Percentiles rank a stretch among this genome's conserved stretches.
These are phyloP conservation scores for Nemania sp. DNA, from an alignment of 2,329 filamentous ascomycete species.

Conservation along the genomic window DNA sequence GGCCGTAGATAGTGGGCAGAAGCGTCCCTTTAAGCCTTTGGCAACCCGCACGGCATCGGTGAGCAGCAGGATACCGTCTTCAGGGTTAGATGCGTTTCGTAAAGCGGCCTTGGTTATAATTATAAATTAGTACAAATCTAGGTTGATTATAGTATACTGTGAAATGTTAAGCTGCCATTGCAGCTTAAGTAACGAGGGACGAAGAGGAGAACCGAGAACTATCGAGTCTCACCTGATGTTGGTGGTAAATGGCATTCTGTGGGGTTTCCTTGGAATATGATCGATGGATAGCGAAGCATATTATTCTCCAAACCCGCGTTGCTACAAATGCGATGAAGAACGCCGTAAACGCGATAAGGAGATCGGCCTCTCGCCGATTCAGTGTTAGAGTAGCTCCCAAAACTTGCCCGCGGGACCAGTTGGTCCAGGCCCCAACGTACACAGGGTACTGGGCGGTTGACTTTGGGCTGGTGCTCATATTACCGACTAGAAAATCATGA, in stretches of 20 bases:
- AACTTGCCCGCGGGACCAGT: conserved; percentile 1
- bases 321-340: conserved; percentile 2
- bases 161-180: no score
- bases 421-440: background rate
- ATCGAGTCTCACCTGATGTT: no score
- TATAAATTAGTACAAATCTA: no score
- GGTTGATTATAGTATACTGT: no score
- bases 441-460: conserved; percentile 1
- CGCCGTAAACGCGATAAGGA: background rate
- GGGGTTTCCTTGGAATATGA: background rate
- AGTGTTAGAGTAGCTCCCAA: background rate
- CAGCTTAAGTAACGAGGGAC: no score
- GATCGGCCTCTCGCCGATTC: background rate
- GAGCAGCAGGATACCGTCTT: background rate
- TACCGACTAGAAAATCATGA: no score
- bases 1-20: background rate
- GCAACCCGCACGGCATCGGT: background rate
- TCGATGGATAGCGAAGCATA: background rate
- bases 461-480: no score
- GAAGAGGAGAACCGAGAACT: no score
- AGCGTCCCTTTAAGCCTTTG: background rate
- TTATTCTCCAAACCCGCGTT: background rate
- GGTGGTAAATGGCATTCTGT: background rate
- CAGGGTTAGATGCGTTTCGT: background rate
- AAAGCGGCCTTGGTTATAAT: no score